Base-by-base conservation (phyloP, 352 stramenopile genomes). In the Albugo candida region DNA sequence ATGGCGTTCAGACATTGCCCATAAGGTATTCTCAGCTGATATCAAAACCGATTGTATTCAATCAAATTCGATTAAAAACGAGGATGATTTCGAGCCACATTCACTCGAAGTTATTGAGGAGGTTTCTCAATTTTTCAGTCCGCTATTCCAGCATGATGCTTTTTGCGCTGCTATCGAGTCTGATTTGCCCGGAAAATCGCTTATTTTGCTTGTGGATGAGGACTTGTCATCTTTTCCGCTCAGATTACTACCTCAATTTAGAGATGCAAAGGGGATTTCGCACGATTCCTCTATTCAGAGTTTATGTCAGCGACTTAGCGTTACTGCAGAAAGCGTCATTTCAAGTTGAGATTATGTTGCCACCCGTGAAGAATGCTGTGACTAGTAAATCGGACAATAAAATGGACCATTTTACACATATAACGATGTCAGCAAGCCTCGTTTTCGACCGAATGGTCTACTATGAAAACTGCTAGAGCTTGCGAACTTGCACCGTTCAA, bases 271-370 rank as follows among this genome's bases (percentile, higher is more conserved):
- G 12, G 64, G 59, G 0, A 75, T 83, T 17, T 53, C 66, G 2
- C 65, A 73, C 0, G 76, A 89, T 13, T 70, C 85, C 40, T 84
- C 73, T 2, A 63, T 86, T 45, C 73, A 89, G 38, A 63, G 84
- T 36, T 50, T 84, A 3, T 56, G 73, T 34, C 67, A 80, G 18
- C 58, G 76, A 0, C 42, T n/a, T 81, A 8, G 24, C 3, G 8
- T 3, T 8, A 31, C 24, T 31, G 24, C 24, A 31, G 24, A 31
- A 31, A 8, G 8, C 3, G 24, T 8, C 24, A 8, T 31, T 31
- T 8, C 24, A 31, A 31, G 24, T 8, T 3, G 8, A 31, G 8
- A 31, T 10, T 31, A 31, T 31, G 24, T 31, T 31, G 24, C 8
- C 3, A 10, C 8, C 3, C 24, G 8, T 31, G 3, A 8, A 31